A percentile compares a stretch with the other conserved stretches of the same genome.
Evolutionary conservation across 2,329 filamentous ascomycete species (phyloP).

Genomic region (Aspergillus novoparasiticus): DNA sequence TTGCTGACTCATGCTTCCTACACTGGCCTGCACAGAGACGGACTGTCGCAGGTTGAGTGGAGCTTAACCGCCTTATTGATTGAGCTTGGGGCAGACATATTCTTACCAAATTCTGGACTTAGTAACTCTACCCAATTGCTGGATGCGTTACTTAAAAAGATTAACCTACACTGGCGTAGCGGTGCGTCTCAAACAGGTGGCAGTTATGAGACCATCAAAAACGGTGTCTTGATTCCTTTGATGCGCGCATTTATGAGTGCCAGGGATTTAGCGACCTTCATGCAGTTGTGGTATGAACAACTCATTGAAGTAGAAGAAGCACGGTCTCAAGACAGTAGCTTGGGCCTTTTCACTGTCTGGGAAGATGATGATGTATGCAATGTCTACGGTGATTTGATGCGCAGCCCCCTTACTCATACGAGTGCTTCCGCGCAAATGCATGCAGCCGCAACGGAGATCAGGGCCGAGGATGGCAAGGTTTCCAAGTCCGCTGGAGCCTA

Average conservation of each 20-base stretch:
- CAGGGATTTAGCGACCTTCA: constrained; percentile 43
- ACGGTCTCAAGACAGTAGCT: constrained; percentile 25
- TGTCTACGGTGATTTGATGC: constrained; percentile 37
- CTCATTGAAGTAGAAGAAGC: constrained; percentile 40
- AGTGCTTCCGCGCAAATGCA: constrained; percentile 35
- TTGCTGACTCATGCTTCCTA: constrained; percentile 45
- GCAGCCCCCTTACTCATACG: constrained; percentile 32
- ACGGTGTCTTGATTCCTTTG: constrained; percentile 42
- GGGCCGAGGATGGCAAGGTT: constrained; percentile 30
- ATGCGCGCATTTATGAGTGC: constrained; percentile 44
- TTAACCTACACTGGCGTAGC: constrained; percentile 36
- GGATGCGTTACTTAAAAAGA: constrained; percentile 38
- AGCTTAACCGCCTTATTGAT: constrained; percentile 44
- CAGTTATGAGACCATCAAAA: constrained; percentile 39
- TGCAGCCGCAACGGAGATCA: constrained; percentile 31
- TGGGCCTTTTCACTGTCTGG: constrained; percentile 42
- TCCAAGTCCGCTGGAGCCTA: constrained; percentile 32
- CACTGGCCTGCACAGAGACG: constrained; percentile 42
- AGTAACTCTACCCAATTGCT: constrained; percentile 39
- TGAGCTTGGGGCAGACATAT: constrained; percentile 45
- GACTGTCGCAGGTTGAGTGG: constrained; percentile 41
- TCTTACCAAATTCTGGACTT: constrained; percentile 48
- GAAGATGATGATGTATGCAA: constrained; percentile 48
- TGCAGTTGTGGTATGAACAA: constrained; percentile 44
- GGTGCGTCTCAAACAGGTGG: constrained; percentile 15